A percentile compares a stretch with the other conserved stretches of the same genome.
Evolutionary conservation across 371 early-diverging fungal species (phyloP).

Genomic region (Mortierella polycephala): DNA sequence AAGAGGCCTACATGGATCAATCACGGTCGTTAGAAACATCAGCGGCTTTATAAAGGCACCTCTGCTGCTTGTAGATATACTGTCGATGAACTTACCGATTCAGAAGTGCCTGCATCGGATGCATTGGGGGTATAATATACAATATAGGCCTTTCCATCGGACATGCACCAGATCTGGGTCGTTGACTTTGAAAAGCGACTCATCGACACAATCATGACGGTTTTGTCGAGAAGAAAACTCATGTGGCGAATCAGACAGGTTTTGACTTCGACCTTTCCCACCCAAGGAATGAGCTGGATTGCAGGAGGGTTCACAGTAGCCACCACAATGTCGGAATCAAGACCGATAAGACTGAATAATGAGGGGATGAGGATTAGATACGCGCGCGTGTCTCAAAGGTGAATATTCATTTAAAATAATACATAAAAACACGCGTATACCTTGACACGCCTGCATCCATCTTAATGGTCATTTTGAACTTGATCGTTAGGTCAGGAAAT

Average conservation of each 20-base stretch:
- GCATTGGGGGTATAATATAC: conserved; percentile 51
- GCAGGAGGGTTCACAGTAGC: conserved; percentile 50
- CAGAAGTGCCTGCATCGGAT: conserved; percentile 24
- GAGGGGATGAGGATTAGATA: not conserved
- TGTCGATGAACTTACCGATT: conserved; percentile 12
- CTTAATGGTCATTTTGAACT: conserved; percentile 54
- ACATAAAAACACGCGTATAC: conserved; percentile 4
- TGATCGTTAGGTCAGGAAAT: conserved; percentile 46
- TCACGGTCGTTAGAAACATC: not conserved
- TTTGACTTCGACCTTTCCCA: conserved; percentile 52
- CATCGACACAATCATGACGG: conserved; percentile 48
- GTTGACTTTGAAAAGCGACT: conserved; percentile 46
- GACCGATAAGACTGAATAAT: conserved; percentile 27
- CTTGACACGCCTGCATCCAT: conserved; percentile 54
- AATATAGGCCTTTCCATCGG: conserved; percentile 53
- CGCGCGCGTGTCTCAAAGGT: not conserved
- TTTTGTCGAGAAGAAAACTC: conserved; percentile 48
- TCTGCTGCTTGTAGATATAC: no score
- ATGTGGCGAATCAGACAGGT: conserved; percentile 49
- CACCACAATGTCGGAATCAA: conserved; percentile 46
- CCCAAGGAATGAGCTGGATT: conserved; percentile 50
- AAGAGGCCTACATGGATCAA: conserved; percentile 15
- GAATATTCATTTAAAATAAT: not conserved
- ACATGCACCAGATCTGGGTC: conserved; percentile 54
- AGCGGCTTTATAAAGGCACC: no score